A percentile compares a stretch with the other conserved stretches of the same genome.
phyloP scores from a whole-genome alignment of 345 rosid genomes.

The Eucalyptus polyanthemos region DNA sequence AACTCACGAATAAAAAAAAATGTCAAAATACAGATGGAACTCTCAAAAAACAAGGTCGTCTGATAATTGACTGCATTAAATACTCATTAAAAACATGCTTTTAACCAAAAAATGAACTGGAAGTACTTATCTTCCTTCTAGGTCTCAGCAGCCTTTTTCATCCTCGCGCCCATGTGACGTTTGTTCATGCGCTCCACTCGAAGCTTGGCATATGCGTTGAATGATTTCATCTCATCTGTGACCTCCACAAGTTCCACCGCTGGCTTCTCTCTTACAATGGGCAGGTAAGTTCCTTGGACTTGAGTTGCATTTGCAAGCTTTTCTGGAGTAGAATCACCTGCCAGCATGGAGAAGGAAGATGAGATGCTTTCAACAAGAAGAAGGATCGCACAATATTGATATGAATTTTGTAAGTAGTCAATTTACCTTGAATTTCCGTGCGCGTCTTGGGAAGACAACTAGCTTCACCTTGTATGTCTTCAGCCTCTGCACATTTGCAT shows the following conservation, averaged over 20 bases:
- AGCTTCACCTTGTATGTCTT: constrained; percentile 88
- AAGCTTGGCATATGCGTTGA: constrained; percentile 72
- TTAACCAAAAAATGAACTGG: neutral
- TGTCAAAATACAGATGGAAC: neutral
- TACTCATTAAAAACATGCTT: neutral
- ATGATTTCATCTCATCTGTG: constrained; percentile 56
- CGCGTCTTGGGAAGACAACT: constrained; percentile 72
- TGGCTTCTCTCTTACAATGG: constrained; percentile 46
- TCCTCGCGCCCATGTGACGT: constrained; percentile 53
- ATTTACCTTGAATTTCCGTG: constrained; percentile 56
- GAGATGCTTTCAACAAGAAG: neutral
- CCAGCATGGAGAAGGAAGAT: constrained; percentile 17
- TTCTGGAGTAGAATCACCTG: constrained; percentile 81
- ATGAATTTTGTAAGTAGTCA: neutral
- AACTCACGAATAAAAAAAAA: neutral
- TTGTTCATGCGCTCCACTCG: constrained; percentile 42
- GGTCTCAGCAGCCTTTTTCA: constrained; percentile 82
- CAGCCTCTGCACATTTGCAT: constrained; percentile 70
- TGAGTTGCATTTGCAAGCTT: constrained; percentile 66
- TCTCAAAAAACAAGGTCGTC: neutral
- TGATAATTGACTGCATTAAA: neutral
- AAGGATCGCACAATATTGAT: neutral
- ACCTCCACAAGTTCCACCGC: constrained; percentile 63
- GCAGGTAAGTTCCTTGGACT: constrained; percentile 56
- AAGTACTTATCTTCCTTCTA: constrained; percentile 72